Evolutionary conservation across 2,329 filamentous ascomycete species (phyloP).

Genomic region (Aspergillus carbonarius): DNA sequence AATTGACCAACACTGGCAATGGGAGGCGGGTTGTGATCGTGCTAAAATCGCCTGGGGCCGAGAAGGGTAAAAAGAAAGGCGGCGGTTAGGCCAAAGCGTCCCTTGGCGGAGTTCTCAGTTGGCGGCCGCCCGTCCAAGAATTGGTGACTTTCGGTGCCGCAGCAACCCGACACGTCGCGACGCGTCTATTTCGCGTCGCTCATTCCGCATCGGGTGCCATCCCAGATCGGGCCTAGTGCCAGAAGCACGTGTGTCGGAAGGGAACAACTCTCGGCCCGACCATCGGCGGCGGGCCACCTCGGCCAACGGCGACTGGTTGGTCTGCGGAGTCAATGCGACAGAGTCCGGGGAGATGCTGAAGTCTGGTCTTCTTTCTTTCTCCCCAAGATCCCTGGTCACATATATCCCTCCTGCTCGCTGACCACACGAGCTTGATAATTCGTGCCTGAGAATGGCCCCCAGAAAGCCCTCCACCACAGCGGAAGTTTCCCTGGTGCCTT

Average conservation of each 20-base stretch:
- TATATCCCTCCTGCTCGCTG: slow-evolving; percentile 14
- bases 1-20: slow-evolving; percentile 21
- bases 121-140: background rate
- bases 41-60: slow-evolving; percentile 9
- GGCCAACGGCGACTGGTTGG: slow-evolving; percentile 25
- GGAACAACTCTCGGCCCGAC: slow-evolving; percentile 36
- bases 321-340: slow-evolving; percentile 24
- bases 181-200: slow-evolving; percentile 28
- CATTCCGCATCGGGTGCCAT: slow-evolving; percentile 20
- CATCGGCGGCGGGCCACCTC: slow-evolving; percentile 16
- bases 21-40: slow-evolving; percentile 12
- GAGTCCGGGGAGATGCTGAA: slow-evolving; percentile 26
- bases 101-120: background rate
- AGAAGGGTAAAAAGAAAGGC: slow-evolving; percentile 14
- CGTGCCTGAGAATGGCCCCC: slow-evolving; percentile 40
- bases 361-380: slow-evolving; percentile 20
- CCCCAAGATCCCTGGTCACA: slow-evolving; percentile 9
- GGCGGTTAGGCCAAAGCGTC: background rate
- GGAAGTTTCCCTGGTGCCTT: slow-evolving; percentile 79
- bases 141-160: slow-evolving; percentile 13
- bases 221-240: slow-evolving; percentile 11
- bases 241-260: slow-evolving; percentile 28
- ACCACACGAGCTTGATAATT: slow-evolving; percentile 9
- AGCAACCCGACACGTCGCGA: slow-evolving; percentile 31
- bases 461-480: slow-evolving; percentile 64